Evolutionary conservation across 495 filamentous ascomycete genomes (phyloP), one percentile per base, ranked within the genome.

Genomic region (Aspergillus hancockii): DNA sequence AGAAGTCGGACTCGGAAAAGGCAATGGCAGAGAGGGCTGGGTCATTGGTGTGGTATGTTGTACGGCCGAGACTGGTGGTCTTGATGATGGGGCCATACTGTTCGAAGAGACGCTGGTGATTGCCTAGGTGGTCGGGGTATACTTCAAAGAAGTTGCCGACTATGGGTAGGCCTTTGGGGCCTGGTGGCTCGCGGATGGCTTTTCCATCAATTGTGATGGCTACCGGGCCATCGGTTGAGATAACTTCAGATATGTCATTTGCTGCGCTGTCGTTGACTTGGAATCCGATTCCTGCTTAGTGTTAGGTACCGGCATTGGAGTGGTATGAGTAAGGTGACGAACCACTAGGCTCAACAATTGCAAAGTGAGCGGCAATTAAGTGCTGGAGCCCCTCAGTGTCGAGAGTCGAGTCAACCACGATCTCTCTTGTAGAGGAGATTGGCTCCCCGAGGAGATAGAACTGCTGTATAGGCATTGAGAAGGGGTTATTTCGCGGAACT

Each of bases 121-220:
- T 86, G 6, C 83, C 83, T 0, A 85, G 66, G 58, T 81, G 81
- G 64, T 86, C 83, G 0, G 83, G 81, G 61, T 74, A 86, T 22
- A 85, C 66, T 60, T 85, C 83, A 61, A 79, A 82, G 71, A 72
- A 79, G 63, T 69, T 79, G 4, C 83, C 82, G 28, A 82, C 72
- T 14, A 70, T 62, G 7, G 83, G 83, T 5, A 85, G 61, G 5
- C 73, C 77, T 2, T 63, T 59, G 3, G 82, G 83, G 5, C 80
- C 78, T 3, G 73, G 73, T 6, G 75, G 63, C 12, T 76, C 71
- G 7, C 75, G 72, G 16, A 82, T 72, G 14, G 66, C 60, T 28
- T 76, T 63, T 10, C 78, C 79, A 52, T 81, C 77, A 21, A 83
- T 71, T 19, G 71, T 71, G 49, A 81, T 68, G 8, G 70, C 71